A percentile compares a stretch with the other conserved stretches of the same genome.
These are phyloP conservation scores for Starmerella apis DNA, from an alignment of 805 yeast genomes.

Conservation along the genomic window DNA sequence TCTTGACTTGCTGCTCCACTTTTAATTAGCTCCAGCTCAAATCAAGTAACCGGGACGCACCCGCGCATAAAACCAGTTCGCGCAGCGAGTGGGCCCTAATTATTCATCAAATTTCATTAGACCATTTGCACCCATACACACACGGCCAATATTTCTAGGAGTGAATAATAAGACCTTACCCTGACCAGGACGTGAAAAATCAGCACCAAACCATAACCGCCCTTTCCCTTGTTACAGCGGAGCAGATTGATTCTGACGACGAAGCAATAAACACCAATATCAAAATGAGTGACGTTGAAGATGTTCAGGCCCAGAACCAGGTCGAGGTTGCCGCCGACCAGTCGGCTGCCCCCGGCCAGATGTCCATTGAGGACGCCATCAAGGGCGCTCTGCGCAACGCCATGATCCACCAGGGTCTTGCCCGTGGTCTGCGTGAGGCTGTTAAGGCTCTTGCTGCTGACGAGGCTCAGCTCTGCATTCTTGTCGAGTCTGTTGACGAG, in stretches of 20 bases:
- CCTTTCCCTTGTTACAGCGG: slow-evolving; percentile 20
- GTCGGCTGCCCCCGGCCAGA: slow-evolving; percentile 74
- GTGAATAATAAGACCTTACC: background rate
- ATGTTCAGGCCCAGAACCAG: slow-evolving; percentile 41
- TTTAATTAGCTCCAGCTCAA: no score
- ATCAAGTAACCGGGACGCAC: no score
- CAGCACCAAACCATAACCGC: slow-evolving; percentile 3
- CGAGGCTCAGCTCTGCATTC: slow-evolving; percentile 95
- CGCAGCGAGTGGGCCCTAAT: background rate
- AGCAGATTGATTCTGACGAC: slow-evolving; percentile 29
- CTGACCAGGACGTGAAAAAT: slow-evolving; percentile 11
- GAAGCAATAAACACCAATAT: slow-evolving; percentile 22
- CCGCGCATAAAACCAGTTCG: no score
- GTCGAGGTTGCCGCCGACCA: slow-evolving; percentile 60
- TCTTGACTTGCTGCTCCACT: no score
- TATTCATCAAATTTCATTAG: background rate
- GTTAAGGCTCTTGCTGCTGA: slow-evolving; percentile 96
- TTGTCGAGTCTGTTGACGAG: slow-evolving; percentile 98
- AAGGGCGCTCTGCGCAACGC: slow-evolving; percentile 97
- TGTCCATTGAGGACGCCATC: slow-evolving; percentile 96
- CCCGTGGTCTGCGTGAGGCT: slow-evolving; percentile 99
- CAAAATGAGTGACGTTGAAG: slow-evolving; percentile 83
- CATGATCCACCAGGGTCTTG: slow-evolving; percentile 94
- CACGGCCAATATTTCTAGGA: background rate
- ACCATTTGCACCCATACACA: no score